Percentiles rank a stretch among this genome's conserved stretches.
phyloP scores from a whole-genome alignment of 768 basidiomycete genomes.

The Coprinopsis marcescibilis region DNA sequence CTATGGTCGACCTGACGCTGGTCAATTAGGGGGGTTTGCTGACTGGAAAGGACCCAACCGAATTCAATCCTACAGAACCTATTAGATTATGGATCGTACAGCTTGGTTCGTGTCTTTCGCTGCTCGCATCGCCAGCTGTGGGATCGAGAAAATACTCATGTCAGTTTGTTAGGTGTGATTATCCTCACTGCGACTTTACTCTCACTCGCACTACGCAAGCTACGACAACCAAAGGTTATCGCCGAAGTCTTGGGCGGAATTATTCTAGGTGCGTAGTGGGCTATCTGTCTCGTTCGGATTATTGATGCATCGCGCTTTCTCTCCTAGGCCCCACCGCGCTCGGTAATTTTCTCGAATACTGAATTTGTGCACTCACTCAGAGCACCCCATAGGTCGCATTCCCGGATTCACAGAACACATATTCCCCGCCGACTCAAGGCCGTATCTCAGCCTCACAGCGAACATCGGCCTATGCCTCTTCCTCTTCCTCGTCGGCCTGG shows the following conservation, averaged over 20 bases:
- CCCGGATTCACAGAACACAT: conserved; percentile 84
- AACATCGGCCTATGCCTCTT: conserved; percentile 86
- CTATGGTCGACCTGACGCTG: too few species aligned
- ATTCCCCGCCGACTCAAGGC: conserved; percentile 66
- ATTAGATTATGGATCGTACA: conserved; percentile 74
- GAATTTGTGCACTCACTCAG: not conserved
- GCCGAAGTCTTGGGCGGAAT: conserved; percentile 87
- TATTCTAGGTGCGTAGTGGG: conserved; percentile 50
- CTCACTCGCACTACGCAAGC: conserved; percentile 59
- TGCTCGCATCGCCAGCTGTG: not conserved
- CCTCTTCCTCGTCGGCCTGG: conserved; percentile 89
- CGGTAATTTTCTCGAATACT: conserved; percentile 13
- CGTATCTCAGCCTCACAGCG: conserved; percentile 84
- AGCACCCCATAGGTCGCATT: conserved; percentile 51
- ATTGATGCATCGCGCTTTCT: not conserved
- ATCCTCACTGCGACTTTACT: conserved; percentile 72
- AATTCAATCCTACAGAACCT: conserved; percentile 62
- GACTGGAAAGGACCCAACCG: not conserved
- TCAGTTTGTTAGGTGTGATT: conserved; percentile 58
- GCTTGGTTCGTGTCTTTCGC: conserved; percentile 45
- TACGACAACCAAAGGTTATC: conserved; percentile 83
- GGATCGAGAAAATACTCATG: not conserved
- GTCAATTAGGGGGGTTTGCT: conserved; percentile 1
- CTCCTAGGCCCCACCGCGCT: conserved; percentile 47
- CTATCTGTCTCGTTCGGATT: not conserved